phyloP scores from a whole-genome alignment of 2,329 filamentous ascomycete genomes.

The Colletotrichum coccodes region DNA sequence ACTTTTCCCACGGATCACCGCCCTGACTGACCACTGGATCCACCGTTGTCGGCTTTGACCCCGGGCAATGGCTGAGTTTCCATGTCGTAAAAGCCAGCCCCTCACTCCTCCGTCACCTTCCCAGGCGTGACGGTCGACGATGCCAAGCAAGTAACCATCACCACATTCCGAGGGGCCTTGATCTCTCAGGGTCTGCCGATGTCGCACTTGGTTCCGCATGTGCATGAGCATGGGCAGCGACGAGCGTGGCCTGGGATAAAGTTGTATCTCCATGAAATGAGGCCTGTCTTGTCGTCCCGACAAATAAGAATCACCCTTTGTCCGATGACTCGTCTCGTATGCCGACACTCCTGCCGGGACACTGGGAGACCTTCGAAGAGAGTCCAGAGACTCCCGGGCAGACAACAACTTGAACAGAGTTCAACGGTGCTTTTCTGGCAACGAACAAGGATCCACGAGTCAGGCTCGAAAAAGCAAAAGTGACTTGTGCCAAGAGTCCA shows the following conservation, averaged over 20 bases:
- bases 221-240: not conserved
- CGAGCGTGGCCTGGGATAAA: not conserved
- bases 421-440: not conserved
- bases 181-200: conserved; percentile 24
- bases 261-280: not conserved
- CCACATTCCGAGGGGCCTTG: conserved; percentile 11
- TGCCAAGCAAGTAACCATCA: conserved; percentile 1
- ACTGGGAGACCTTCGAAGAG: not conserved
- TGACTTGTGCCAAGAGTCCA: too few relatives aligned
- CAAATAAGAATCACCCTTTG: conserved; percentile 14
- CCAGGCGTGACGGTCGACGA: not conserved
- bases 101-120: not conserved
- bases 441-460: not conserved
- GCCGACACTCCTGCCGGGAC: not conserved
- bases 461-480: not conserved
- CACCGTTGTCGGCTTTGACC: not conserved
- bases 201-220: conserved; percentile 6
- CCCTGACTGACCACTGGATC: conserved; percentile 7
- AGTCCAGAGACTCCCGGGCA: not conserved
- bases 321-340: conserved; percentile 27
- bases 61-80: conserved; percentile 1
- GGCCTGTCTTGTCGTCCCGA: not conserved
- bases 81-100: conserved; percentile 21
- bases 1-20: conserved; percentile 24
- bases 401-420: not conserved